Percentiles rank a stretch among this genome's conserved stretches.
These are phyloP conservation scores for Eucalyptus rudis DNA, from an alignment of 345 rosid genomes.

Conservation along the genomic window DNA sequence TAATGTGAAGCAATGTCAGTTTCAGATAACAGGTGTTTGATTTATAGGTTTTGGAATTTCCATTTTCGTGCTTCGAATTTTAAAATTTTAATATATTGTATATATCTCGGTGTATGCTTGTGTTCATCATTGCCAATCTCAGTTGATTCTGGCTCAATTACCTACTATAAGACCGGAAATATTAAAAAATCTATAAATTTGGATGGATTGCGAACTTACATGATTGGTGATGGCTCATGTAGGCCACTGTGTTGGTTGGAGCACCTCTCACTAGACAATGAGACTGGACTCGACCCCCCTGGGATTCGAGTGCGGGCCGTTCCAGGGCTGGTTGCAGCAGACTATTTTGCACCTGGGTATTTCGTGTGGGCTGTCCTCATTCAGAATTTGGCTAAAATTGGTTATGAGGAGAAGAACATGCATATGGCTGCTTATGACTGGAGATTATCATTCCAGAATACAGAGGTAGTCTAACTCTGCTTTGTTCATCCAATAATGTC, in stretches of 20 bases:
- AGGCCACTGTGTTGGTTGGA: constrained; percentile 74
- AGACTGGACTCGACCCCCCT: constrained; percentile 73
- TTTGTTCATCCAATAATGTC: neutral
- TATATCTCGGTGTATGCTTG: neutral
- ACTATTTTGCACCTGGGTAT: constrained; percentile 46
- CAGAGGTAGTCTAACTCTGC: constrained; percentile 26
- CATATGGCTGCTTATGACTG: constrained; percentile 65
- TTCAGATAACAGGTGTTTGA: no score
- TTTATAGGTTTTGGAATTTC: neutral
- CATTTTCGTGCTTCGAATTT: neutral
- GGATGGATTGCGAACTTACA: neutral
- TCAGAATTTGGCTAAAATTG: constrained; percentile 64
- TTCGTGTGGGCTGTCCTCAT: constrained; percentile 72
- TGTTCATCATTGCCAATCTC: neutral
- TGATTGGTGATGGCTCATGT: neutral
- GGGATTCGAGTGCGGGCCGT: constrained; percentile 54
- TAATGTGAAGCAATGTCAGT: neutral
- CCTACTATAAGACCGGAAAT: neutral
- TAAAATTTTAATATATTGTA: neutral
- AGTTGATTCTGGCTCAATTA: neutral
- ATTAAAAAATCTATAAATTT: neutral
- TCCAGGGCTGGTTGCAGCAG: constrained; percentile 47
- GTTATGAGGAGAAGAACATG: constrained; percentile 65
- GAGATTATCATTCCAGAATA: constrained; percentile 59
- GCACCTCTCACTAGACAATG: constrained; percentile 54